phyloP scores from a whole-genome alignment of 257 asterid genomes.

The Echium plantagineum region DNA sequence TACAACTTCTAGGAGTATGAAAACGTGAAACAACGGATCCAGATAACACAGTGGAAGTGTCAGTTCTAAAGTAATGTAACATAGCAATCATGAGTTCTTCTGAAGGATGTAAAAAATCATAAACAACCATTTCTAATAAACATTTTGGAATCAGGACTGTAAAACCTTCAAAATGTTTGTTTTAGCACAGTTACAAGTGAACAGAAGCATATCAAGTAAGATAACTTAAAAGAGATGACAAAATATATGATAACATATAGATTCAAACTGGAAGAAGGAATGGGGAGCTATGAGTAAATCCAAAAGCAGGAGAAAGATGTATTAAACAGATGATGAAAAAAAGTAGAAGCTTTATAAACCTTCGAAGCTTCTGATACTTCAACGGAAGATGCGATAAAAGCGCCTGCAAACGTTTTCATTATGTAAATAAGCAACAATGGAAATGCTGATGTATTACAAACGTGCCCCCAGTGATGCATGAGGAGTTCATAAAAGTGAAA shows the following conservation, averaged over 20 bases:
- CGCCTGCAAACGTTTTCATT: slow-evolving; percentile 48
- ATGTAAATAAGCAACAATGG: slow-evolving; percentile 17
- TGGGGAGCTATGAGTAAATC: not conserved
- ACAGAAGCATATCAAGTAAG: not conserved
- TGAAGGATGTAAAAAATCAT: not conserved
- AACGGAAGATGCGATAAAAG: slow-evolving; percentile 60
- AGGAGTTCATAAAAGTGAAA: no score
- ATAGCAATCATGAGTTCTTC: not conserved
- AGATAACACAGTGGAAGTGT: not conserved
- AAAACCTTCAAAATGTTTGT: not conserved
- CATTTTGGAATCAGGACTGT: not conserved
- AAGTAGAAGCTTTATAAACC: slow-evolving; percentile 33
- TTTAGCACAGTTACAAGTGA: not conserved
- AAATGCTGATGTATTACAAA: not conserved
- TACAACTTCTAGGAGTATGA: not conserved
- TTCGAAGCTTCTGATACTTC: slow-evolving; percentile 76
- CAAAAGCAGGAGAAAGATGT: not conserved
- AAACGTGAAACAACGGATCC: not conserved
- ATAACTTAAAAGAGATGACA: no score
- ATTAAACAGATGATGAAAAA: not conserved
- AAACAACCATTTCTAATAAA: not conserved
- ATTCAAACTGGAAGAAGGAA: not conserved
- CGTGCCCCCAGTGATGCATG: not conserved
- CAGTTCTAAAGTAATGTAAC: not conserved
- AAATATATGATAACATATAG: no score